Conservation (phyloP, 2,329 filamentous ascomycete species). For the Pleochaeta shiraiana region DNA sequence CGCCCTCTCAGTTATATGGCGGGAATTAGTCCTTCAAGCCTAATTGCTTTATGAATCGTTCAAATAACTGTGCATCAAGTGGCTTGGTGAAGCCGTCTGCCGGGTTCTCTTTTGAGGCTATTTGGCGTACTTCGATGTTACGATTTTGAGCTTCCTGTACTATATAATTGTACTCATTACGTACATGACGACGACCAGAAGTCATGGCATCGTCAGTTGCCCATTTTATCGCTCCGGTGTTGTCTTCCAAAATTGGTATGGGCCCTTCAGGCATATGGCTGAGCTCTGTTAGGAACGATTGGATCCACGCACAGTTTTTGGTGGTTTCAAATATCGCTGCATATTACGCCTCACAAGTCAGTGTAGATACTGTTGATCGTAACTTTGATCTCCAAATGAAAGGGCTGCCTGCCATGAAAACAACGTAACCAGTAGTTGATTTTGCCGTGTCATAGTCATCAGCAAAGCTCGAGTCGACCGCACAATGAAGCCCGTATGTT, state of each 20-base stretch:
- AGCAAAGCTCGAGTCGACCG: background rate
- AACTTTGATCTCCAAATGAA: background rate
- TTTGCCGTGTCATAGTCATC: background rate
- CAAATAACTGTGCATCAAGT: too few relatives aligned
- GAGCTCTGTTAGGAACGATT: background rate
- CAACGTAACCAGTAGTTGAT: background rate
- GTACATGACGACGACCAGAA: too few relatives aligned
- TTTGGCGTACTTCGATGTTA: too few relatives aligned
- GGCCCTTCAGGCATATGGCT: background rate
- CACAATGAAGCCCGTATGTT: background rate
- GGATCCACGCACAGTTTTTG: background rate
- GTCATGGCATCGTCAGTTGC: too few relatives aligned
- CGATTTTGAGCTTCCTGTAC: too few relatives aligned
- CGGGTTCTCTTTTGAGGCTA: too few relatives aligned
- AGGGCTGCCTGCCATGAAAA: background rate
- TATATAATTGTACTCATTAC: too few relatives aligned
- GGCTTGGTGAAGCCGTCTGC: too few relatives aligned
- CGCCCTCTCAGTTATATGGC: background rate
- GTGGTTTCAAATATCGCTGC: background rate
- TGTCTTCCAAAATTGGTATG: background rate
- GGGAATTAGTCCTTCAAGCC: background rate
- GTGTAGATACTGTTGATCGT: background rate
- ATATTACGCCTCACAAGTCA: background rate
- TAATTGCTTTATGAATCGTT: too few relatives aligned
- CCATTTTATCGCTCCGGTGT: background rate